phyloP scores from a whole-genome alignment of 2,329 filamentous ascomycete species.

The Ceratocystis lukuohia region DNA sequence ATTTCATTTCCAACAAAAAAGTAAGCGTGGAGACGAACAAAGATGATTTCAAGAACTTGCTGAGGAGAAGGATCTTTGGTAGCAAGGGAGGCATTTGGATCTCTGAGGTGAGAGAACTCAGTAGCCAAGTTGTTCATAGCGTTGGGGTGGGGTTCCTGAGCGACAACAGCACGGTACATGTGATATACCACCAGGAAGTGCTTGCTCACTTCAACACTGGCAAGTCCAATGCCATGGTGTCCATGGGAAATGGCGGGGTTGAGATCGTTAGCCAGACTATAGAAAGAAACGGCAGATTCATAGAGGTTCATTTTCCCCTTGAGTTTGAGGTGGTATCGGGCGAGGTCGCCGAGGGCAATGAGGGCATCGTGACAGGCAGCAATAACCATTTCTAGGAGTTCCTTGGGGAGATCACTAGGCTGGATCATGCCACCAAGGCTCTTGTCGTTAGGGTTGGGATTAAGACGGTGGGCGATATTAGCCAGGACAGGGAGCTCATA shows the following conservation, averaged over 20 bases:
- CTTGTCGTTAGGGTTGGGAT: slow-evolving; percentile 9
- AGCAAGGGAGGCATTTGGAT: slow-evolving; percentile 26
- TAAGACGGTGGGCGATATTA: slow-evolving; percentile 26
- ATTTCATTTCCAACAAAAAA: slow-evolving; percentile 69
- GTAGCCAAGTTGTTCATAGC: slow-evolving; percentile 64
- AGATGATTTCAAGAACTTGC: slow-evolving; percentile 62
- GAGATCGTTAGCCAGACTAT: slow-evolving; percentile 65
- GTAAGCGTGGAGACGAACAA: slow-evolving; percentile 71
- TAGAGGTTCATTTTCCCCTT: slow-evolving; percentile 62
- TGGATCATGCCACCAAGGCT: background rate
- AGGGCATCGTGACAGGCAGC: slow-evolving; percentile 69
- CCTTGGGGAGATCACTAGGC: slow-evolving; percentile 33
- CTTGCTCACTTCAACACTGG: slow-evolving; percentile 63
- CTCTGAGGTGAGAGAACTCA: slow-evolving; percentile 48
- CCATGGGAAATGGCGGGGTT: slow-evolving; percentile 67
- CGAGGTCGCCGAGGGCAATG: slow-evolving; percentile 78
- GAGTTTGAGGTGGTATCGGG: slow-evolving; percentile 68
- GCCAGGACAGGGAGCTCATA: slow-evolving; percentile 42
- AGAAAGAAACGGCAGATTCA: slow-evolving; percentile 70
- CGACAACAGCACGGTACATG: slow-evolving; percentile 69
- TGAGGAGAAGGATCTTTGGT: slow-evolving; percentile 30
- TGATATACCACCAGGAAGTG: slow-evolving; percentile 81
- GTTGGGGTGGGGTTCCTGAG: slow-evolving; percentile 59
- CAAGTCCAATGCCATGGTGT: slow-evolving; percentile 82
- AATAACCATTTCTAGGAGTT: slow-evolving; percentile 47